Evolutionary conservation across 768 basidiomycete genomes (phyloP).

Genomic region (Tylopilus balloui): DNA sequence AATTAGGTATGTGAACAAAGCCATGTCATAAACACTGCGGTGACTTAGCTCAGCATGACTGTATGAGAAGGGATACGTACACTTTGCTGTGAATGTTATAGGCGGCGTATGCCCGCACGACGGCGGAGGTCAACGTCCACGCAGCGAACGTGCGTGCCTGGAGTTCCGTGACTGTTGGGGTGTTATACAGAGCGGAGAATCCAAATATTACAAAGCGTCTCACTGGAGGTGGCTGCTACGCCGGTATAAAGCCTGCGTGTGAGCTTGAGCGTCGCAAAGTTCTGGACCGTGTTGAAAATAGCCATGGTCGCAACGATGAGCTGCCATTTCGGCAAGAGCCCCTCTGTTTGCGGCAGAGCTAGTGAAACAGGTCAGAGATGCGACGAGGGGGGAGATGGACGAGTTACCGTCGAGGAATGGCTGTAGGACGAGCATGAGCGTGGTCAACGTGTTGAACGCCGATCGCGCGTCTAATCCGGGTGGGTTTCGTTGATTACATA

Average conservation of each 20-base stretch:
- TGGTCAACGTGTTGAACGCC: constrained; percentile 2
- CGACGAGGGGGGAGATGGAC: not conserved
- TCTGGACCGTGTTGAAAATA: constrained; percentile 83
- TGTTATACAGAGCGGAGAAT: not conserved
- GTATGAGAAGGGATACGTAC: constrained; percentile 41
- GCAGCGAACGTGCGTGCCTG: constrained; percentile 87
- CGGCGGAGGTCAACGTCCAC: constrained; percentile 86
- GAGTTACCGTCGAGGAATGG: constrained; percentile 22
- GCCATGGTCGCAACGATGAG: constrained; percentile 74
- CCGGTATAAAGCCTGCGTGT: constrained; percentile 72
- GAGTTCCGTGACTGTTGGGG: constrained; percentile 66
- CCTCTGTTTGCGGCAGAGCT: constrained; percentile 65
- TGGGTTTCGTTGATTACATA: constrained; percentile 23
- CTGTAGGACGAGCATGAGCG: constrained; percentile 13
- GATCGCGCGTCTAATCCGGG: constrained; percentile 15
- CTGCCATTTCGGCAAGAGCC: constrained; percentile 85
- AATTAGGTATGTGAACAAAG: constrained; percentile 82
- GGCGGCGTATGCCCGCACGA: constrained; percentile 82
- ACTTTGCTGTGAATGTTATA: constrained; percentile 81
- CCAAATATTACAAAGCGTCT: not conserved
- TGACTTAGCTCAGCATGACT: constrained; percentile 8
- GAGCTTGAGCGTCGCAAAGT: constrained; percentile 70
- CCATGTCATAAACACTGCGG: constrained; percentile 84
- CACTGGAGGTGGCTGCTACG: constrained; percentile 39
- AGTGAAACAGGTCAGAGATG: not conserved